Conservation (phyloP, 345 rosid species). For the Citrus medica region DNA sequence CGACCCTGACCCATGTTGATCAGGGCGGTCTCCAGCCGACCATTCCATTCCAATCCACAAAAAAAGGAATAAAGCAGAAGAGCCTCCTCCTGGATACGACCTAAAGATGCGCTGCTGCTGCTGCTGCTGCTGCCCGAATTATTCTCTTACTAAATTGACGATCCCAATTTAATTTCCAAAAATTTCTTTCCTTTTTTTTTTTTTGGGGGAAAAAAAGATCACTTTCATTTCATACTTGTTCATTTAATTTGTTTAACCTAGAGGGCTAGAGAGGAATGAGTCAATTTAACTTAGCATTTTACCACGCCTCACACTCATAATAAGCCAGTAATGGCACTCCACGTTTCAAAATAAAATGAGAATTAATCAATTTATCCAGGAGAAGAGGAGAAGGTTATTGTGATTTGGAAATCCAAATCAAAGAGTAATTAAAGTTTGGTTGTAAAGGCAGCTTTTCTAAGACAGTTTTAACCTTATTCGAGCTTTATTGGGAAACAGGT, state of each 20-base stretch:
- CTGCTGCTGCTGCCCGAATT: neutral
- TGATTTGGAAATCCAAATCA: neutral
- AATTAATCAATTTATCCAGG: neutral
- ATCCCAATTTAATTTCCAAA: neutral
- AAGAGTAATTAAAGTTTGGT: neutral
- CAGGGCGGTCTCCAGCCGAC: constrained; percentile 23
- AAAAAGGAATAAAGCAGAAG: constrained; percentile 34
- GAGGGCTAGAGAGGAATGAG: too few species aligned
- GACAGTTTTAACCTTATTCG: neutral
- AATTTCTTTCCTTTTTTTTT: too few species aligned
- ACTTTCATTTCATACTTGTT: too few species aligned
- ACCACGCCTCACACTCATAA: too few species aligned
- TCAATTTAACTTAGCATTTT: too few species aligned
- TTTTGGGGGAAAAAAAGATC: too few species aligned
- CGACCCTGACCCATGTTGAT: constrained; percentile 17
- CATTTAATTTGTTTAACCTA: too few species aligned
- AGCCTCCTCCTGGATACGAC: constrained; percentile 16
- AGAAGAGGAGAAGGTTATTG: neutral
- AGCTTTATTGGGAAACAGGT: neutral
- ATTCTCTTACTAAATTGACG: neutral
- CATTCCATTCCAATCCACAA: constrained; percentile 17
- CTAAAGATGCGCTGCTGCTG: neutral
- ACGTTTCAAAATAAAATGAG: too few species aligned
- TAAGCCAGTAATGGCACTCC: too few species aligned
- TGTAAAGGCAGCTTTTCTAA: constrained; percentile 4